A percentile compares a stretch with the other conserved stretches of the same genome.
These are phyloP conservation scores for Ogataea sp. DNA, from an alignment of 805 yeast species.

Conservation along the genomic window DNA sequence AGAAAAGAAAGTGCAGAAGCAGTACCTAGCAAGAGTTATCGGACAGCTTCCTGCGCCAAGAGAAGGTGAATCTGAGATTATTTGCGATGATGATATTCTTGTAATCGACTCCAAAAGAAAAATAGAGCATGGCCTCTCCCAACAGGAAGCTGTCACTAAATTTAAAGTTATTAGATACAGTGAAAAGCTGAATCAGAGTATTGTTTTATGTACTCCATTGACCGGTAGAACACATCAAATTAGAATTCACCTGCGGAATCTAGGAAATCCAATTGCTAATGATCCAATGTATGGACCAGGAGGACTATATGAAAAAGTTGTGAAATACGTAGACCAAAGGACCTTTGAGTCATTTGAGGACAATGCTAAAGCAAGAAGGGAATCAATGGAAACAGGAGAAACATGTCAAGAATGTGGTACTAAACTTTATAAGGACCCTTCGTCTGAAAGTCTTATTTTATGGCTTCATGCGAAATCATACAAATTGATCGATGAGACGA, in stretches of 20 bases:
- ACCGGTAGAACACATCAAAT: constrained; percentile 54
- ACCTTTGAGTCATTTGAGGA: constrained; percentile 4
- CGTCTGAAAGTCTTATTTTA: constrained; percentile 24
- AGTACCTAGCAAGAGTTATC: constrained; percentile 36
- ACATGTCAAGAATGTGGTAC: constrained; percentile 29
- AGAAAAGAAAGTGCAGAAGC: constrained; percentile 25
- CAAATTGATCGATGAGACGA: constrained; percentile 14
- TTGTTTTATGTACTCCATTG: constrained; percentile 40
- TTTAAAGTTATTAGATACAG: constrained; percentile 23
- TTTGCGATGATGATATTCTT: constrained; percentile 31
- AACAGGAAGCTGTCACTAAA: constrained; percentile 14
- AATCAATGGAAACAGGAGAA: constrained; percentile 12
- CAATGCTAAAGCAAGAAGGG: constrained; percentile 8
- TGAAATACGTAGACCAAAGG: constrained; percentile 1
- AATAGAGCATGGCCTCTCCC: constrained; percentile 14
- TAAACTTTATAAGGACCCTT: constrained; percentile 23
- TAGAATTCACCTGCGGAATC: constrained; percentile 42
- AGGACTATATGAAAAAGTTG: neutral
- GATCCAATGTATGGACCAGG: constrained; percentile 24
- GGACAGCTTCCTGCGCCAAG: constrained; percentile 43
- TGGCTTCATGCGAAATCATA: constrained; percentile 43
- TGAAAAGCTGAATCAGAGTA: constrained; percentile 24
- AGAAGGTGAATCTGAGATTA: constrained; percentile 6
- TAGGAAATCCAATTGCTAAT: constrained; percentile 30
- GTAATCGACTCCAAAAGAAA: constrained; percentile 23